phyloP scores from a whole-genome alignment of 352 stramenopile genomes.

The Globisporangium nodosum region DNA sequence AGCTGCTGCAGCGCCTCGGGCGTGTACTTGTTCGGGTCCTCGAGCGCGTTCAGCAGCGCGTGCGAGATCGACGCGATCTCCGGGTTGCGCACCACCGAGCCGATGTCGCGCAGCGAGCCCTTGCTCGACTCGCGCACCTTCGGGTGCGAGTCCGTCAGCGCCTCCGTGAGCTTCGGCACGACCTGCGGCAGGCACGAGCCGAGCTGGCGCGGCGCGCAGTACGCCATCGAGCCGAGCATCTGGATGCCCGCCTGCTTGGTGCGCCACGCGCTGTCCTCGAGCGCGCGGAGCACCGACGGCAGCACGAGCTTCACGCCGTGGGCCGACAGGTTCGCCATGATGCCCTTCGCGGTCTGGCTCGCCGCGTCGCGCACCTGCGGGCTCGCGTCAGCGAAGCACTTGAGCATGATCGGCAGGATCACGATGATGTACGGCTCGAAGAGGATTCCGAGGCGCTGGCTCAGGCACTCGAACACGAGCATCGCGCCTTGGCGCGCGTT shows the following conservation, averaged over 20 bases:
- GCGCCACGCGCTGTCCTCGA: slow-evolving; percentile 93
- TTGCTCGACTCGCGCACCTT: slow-evolving; percentile 97
- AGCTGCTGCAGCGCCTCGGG: slow-evolving; percentile 94
- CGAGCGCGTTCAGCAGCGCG: slow-evolving; percentile 93
- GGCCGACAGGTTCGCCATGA: slow-evolving; percentile 98
- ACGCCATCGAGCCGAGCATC: slow-evolving; percentile 95
- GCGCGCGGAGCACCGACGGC: slow-evolving; percentile 93
- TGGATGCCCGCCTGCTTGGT: slow-evolving; percentile 99
- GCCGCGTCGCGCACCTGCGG: slow-evolving; percentile 96
- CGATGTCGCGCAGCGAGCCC: slow-evolving; percentile 95
- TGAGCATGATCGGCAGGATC: slow-evolving; percentile 98
- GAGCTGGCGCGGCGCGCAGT: slow-evolving; percentile 98
- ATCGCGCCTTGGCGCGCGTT: slow-evolving; percentile 92
- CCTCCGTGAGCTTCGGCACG: slow-evolving; percentile 96
- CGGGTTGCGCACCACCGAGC: slow-evolving; percentile 98
- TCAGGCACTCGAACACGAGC: slow-evolving; percentile 98
- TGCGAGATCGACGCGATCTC: slow-evolving; percentile 96
- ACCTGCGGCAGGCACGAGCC: slow-evolving; percentile 97
- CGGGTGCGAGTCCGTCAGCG: slow-evolving; percentile 97
- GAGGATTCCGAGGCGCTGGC: slow-evolving; percentile 93
- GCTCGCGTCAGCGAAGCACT: slow-evolving; percentile 95
- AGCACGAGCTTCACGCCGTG: slow-evolving; percentile 99
- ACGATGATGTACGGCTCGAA: slow-evolving; percentile 99
- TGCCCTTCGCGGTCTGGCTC: slow-evolving; percentile 91
- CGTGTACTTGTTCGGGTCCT: slow-evolving; percentile 92